Evolutionary conservation across 139 green algal genomes (phyloP), one percentile per base, ranked within the genome.

Genomic region (Pseudopediastrum boryanum): DNA sequence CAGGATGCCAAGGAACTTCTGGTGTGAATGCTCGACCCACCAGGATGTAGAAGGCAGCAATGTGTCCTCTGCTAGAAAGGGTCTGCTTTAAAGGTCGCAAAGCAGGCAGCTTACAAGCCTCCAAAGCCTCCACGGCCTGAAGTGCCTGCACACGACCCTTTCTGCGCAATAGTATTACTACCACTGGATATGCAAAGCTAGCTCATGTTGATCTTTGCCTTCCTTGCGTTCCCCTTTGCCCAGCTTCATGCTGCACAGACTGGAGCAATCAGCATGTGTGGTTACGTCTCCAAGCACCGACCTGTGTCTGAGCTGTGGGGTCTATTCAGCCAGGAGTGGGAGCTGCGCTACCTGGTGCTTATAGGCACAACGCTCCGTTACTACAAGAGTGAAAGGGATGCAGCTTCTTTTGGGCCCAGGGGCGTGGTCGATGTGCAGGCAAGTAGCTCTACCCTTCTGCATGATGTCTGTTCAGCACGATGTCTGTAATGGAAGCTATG

Each of bases 251-350:
- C 41, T 25, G 76, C 51, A 4, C 38, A 77, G 10, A 50, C 46
- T 27, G 76, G 52, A n/a, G 38, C 36, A 13, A 36, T 77, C 6
- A 71, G n/a, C 5, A 82, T 79, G 58, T 78, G 63, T 25, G 84
- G 86, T 13, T 92, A 91, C 71, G 76, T 92, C 33, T 68, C 36
- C 33, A 92, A 92, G 75, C 87, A 89, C 68, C 78, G 85, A n/a
- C 78, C 71, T 4, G 81, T 83, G 16, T 50, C 77, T 6, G 65
- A 75, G 63, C 51, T 75, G 48, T 50, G 39, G 25, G 63, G 64
- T 9, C 64, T 81, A 13, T 81, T 81, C 23, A 38, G 50, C 31
- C 75, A 81, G 46, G 68, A 76, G 46, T 76, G 68, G 68, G 68
- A 76, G 46, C 27, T 76, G 46, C 36, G 68, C 12, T 93, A 84